These are phyloP conservation scores for Salix exigua DNA, from an alignment of 345 rosid species.

Conservation along the genomic window DNA sequence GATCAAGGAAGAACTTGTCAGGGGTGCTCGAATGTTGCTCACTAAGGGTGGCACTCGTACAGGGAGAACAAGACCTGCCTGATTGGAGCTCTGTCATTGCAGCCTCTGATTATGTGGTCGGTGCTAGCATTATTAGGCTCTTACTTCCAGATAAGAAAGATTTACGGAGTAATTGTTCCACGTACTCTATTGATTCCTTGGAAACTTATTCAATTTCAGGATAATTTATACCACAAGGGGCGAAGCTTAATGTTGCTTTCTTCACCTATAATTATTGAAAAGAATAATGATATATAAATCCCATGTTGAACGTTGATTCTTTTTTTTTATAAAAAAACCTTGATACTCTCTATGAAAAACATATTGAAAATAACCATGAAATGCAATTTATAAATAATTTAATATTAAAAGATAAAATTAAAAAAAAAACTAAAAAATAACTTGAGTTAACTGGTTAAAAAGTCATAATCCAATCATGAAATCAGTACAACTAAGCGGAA, in stretches of 20 bases:
- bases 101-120: not conserved
- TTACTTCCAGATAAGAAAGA: conserved; percentile 5
- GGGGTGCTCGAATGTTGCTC: conserved; percentile 55
- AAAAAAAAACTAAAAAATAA: too few relatives aligned
- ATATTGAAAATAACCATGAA: too few relatives aligned
- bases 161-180: not conserved
- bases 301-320: too few relatives aligned
- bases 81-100: conserved; percentile 6
- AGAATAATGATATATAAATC: too few relatives aligned
- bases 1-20: conserved; percentile 93
- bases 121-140: not conserved
- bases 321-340: too few relatives aligned
- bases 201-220: not conserved
- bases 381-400: too few relatives aligned
- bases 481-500: too few relatives aligned
- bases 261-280: not conserved
- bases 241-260: not conserved
- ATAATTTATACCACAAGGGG: not conserved
- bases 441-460: too few relatives aligned
- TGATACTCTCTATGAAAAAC: too few relatives aligned
- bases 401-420: too few relatives aligned
- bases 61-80: conserved; percentile 36
- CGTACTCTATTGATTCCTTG: not conserved
- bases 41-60: conserved; percentile 19
- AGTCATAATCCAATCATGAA: too few relatives aligned